These are phyloP conservation scores for Paramecium primaurelia DNA, from an alignment of 73 alveolate genomes.

Conservation along the genomic window DNA sequence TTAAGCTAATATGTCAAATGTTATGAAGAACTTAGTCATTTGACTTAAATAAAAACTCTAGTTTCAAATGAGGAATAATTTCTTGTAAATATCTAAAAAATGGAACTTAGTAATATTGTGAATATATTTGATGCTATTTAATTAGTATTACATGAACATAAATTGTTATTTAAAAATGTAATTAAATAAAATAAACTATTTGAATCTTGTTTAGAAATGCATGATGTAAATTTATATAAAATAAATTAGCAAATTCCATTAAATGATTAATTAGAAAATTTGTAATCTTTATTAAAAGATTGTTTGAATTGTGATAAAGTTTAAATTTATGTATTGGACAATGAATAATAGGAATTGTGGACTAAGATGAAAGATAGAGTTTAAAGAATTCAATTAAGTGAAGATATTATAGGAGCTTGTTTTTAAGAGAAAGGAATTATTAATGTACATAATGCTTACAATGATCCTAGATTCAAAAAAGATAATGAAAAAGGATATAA, in stretches of 20 bases:
- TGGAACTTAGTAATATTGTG: slow-evolving; percentile 15
- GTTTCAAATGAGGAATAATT: slow-evolving; percentile 10
- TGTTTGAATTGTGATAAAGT: not conserved
- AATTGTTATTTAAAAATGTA: not conserved
- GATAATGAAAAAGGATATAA: slow-evolving; percentile 30
- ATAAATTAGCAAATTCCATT: slow-evolving; percentile 3
- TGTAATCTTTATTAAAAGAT: not conserved
- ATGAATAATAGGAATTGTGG: slow-evolving; percentile 37
- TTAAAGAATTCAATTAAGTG: not conserved
- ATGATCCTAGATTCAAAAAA: slow-evolving; percentile 37
- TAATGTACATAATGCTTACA: slow-evolving; percentile 37
- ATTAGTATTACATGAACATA: slow-evolving; percentile 1
- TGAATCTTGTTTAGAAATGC: not conserved
- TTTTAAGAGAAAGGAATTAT: slow-evolving; percentile 13
- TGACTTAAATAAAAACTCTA: not conserved
- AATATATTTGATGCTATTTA: slow-evolving; percentile 33
- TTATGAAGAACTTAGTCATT: not conserved
- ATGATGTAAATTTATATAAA: not conserved
- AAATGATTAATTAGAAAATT: slow-evolving; percentile 18
- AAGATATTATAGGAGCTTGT: slow-evolving; percentile 17
- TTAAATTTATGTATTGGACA: slow-evolving; percentile 1
- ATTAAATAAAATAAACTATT: slow-evolving; percentile 1
- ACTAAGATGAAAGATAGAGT: not conserved
- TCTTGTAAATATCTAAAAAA: not conserved
- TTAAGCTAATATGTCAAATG: not conserved